Evolutionary conservation across 2,329 filamentous ascomycete species (phyloP).

Genomic region (Westerdykella aurantiaca): DNA sequence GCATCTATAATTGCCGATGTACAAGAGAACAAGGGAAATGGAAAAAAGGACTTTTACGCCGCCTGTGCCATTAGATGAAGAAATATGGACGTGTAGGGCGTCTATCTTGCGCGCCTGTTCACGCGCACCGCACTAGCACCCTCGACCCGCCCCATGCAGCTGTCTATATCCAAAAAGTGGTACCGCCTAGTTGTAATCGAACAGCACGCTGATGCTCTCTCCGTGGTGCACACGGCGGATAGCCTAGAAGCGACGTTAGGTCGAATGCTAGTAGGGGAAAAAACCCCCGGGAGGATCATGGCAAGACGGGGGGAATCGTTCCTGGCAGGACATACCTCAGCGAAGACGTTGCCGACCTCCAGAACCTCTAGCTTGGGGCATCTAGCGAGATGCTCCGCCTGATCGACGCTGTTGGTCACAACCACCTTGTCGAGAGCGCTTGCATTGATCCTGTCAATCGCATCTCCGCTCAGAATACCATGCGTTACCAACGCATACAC

Average conservation of each 20-base stretch:
- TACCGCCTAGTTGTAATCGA: conserved; percentile 64
- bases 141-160: too few species aligned
- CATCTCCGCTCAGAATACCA: conserved; percentile 90
- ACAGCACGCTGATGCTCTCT: conserved; percentile 93
- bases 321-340: conserved; percentile 57
- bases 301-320: not conserved
- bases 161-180: not conserved
- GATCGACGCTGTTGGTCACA: conserved; percentile 92
- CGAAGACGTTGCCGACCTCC: conserved; percentile 83
- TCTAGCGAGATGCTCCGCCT: conserved; percentile 67
- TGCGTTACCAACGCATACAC: conserved; percentile 93
- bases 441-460: conserved; percentile 88
- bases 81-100: too few species aligned
- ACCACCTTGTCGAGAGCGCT: conserved; percentile 89
- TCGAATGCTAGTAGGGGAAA: not conserved
- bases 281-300: too few species aligned
- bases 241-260: conserved; percentile 46
- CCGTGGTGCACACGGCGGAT: conserved; percentile 95
- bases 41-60: too few species aligned
- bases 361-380: conserved; percentile 89
- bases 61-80: too few species aligned
- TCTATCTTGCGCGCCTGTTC: too few species aligned
- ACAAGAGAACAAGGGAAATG: not conserved
- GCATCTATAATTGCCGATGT: not conserved
- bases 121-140: too few species aligned